phyloP scores from a whole-genome alignment of 2,329 filamentous ascomycete species.

The Pseudogymnoascus sp. region DNA sequence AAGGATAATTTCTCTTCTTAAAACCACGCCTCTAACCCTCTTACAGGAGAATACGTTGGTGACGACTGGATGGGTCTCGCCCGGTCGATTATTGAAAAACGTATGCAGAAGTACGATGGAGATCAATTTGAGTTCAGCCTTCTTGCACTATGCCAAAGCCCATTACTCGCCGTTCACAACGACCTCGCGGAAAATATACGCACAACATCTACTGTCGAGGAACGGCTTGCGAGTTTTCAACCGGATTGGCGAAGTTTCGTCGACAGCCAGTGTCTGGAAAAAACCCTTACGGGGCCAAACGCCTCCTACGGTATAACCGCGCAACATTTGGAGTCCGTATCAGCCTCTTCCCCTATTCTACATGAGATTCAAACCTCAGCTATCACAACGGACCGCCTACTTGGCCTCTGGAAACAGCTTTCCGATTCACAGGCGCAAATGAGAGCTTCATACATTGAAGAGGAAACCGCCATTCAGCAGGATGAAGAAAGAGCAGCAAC shows the following conservation, averaged over 20 bases:
- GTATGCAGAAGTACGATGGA: slow-evolving; percentile 60
- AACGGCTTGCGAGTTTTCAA: slow-evolving; percentile 31
- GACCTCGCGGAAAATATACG: slow-evolving; percentile 37
- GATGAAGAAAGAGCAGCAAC: slow-evolving; percentile 46
- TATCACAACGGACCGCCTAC: slow-evolving; percentile 23
- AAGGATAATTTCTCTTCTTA: slow-evolving; percentile 17
- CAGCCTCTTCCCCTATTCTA: not conserved
- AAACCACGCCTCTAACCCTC: slow-evolving; percentile 8
- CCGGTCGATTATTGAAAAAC: slow-evolving; percentile 53
- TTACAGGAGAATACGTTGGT: slow-evolving; percentile 20
- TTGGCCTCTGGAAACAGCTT: slow-evolving; percentile 34
- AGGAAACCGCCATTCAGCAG: slow-evolving; percentile 37
- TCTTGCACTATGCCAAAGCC: slow-evolving; percentile 63
- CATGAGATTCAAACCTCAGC: slow-evolving; percentile 14
- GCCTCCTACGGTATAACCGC: slow-evolving; percentile 16
- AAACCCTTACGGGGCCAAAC: slow-evolving; percentile 11
- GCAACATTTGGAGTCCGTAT: slow-evolving; percentile 15
- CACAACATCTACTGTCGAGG: slow-evolving; percentile 33
- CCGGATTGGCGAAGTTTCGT: slow-evolving; percentile 37
- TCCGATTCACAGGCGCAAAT: slow-evolving; percentile 35
- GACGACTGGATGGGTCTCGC: slow-evolving; percentile 61
- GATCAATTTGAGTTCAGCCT: slow-evolving; percentile 68
- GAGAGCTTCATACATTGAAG: slow-evolving; percentile 40
- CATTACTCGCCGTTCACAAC: slow-evolving; percentile 34
- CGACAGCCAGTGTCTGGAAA: not conserved